These are phyloP conservation scores for Zoysia matrella DNA, from an alignment of 202 grass and related monocot genomes.

Conservation along the genomic window DNA sequence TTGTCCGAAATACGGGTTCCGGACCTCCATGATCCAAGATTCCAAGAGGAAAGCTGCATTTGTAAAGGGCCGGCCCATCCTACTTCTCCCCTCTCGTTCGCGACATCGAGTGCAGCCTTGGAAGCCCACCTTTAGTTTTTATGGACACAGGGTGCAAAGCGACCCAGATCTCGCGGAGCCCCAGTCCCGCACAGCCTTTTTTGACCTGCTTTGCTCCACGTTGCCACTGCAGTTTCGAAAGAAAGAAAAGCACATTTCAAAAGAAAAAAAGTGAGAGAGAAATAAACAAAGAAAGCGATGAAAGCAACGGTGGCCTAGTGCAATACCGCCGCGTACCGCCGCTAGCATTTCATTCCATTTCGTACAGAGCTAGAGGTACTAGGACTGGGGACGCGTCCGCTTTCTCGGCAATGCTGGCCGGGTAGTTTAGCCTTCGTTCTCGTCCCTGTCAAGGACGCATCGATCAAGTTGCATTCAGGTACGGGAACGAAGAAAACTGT, in stretches of 20 bases:
- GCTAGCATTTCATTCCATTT: background rate
- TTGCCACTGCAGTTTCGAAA: background rate
- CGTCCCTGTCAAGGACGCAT: background rate
- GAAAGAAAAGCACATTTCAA: no score
- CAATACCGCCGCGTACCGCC: no score
- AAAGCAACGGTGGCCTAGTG: background rate
- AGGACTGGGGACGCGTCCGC: no score
- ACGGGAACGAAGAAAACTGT: background rate
- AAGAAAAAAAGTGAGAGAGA: no score
- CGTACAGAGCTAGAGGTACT: background rate
- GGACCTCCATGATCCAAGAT: no score
- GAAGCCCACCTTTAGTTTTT: no score
- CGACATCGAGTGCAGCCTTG: no score
- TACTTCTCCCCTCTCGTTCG: background rate
- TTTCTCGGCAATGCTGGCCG: background rate
- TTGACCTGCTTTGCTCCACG: conserved; percentile 21
- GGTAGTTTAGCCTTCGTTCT: background rate
- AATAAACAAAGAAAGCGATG: no score
- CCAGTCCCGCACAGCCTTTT: conserved; percentile 27
- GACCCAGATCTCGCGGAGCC: conserved; percentile 2
- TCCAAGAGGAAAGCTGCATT: background rate
- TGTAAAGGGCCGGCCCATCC: background rate
- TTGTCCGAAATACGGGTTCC: background rate
- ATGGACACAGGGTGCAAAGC: no score
- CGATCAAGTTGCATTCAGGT: background rate